A percentile compares a stretch with the other conserved stretches of the same genome.
These are phyloP conservation scores for Selaginella tamariscina DNA, from an alignment of 75 land plant genomes.

Conservation along the genomic window DNA sequence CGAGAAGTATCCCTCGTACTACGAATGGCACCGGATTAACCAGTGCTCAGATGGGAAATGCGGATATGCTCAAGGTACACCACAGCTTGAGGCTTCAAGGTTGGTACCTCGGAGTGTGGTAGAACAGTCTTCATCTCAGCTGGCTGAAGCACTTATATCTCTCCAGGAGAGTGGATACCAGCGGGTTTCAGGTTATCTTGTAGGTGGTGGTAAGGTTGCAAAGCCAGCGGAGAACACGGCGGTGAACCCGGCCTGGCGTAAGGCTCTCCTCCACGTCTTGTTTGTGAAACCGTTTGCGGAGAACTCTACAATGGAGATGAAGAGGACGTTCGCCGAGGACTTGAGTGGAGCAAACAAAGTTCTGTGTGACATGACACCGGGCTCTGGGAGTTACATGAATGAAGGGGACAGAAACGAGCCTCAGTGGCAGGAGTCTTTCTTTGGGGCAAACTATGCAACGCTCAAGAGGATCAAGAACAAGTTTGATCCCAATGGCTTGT, in stretches of 20 bases:
- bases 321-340: background rate
- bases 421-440: slow-evolving; percentile 2
- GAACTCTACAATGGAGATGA: background rate
- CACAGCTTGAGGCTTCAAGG: slow-evolving; percentile 2
- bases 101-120: background rate
- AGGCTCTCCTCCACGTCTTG: background rate
- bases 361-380: background rate
- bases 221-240: background rate
- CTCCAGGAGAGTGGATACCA: background rate
- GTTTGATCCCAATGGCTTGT: slow-evolving; percentile 1
- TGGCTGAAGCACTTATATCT: background rate
- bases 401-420: slow-evolving; percentile 1
- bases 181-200: slow-evolving; percentile 10
- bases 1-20: background rate
- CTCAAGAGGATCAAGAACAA: slow-evolving; percentile 6
- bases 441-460: slow-evolving; percentile 1
- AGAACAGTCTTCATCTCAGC: background rate
- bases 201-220: slow-evolving; percentile 5
- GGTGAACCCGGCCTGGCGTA: slow-evolving; percentile 8
- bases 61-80: background rate
- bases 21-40: slow-evolving; percentile 3
- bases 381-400: slow-evolving; percentile 13
- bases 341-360: background rate
- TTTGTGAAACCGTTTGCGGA: background rate
- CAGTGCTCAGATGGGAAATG: slow-evolving; percentile 10